phyloP scores from a whole-genome alignment of 2,329 filamentous ascomycete genomes.

The Pestalotiopsis sp. region DNA sequence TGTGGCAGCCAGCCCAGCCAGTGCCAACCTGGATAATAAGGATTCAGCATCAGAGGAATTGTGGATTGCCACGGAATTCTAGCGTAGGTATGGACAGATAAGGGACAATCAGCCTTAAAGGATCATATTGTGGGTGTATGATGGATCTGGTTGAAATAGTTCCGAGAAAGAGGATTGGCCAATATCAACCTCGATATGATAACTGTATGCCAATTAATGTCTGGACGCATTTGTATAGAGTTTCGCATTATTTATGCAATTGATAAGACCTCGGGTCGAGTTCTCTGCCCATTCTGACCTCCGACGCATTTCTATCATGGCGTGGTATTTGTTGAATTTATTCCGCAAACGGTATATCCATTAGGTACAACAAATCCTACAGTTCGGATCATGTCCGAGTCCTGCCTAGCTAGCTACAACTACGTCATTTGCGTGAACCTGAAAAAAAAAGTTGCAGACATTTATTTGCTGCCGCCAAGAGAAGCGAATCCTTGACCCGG shows the following conservation, averaged over 20 bases:
- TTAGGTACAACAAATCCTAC: background rate
- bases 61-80: background rate
- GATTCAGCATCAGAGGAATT: no score
- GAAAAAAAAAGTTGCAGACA: background rate
- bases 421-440: background rate
- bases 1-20: no score
- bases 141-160: background rate
- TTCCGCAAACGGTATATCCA: background rate
- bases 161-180: background rate
- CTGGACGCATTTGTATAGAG: background rate
- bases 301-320: background rate
- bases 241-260: background rate
- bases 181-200: background rate
- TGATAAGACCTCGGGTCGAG: background rate
- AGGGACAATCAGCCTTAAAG: background rate
- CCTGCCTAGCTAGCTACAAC: background rate
- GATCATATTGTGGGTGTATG: background rate
- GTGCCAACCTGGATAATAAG: no score
- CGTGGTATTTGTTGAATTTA: background rate
- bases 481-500: background rate
- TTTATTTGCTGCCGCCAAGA: background rate
- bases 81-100: no score
- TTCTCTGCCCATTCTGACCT: background rate
- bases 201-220: background rate
- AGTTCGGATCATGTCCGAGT: background rate